phyloP scores from a whole-genome alignment of 1,139 yeast species.

The Pichia norvegensis region DNA sequence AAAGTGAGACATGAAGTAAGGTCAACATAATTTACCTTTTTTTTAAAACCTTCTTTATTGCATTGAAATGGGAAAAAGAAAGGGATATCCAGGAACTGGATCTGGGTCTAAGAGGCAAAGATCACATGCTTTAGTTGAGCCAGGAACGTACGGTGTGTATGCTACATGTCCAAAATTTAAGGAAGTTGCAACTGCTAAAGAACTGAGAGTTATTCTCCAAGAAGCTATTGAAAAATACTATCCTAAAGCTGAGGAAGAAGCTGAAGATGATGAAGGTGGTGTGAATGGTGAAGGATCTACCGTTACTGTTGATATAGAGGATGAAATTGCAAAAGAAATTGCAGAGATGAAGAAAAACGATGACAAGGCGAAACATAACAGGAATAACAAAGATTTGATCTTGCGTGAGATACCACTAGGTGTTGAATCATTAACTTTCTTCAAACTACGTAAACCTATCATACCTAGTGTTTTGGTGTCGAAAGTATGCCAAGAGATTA shows the following conservation, averaged over 20 bases:
- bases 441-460: constrained; percentile 71
- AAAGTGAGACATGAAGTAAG: background rate
- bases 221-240: constrained; percentile 52
- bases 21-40: no score
- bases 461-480: constrained; percentile 67
- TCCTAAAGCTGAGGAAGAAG: constrained; percentile 29
- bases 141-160: constrained; percentile 75
- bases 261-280: constrained; percentile 27
- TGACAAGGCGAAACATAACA: constrained; percentile 42
- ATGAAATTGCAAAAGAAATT: constrained; percentile 63
- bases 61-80: constrained; percentile 33
- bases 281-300: constrained; percentile 29
- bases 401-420: constrained; percentile 62
- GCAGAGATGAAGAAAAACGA: constrained; percentile 12
- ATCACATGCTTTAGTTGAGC: constrained; percentile 52
- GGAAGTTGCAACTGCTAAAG: constrained; percentile 69
- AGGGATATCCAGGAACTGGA: constrained; percentile 21
- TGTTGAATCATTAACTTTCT: constrained; percentile 80
- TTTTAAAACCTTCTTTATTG: no score
- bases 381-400: constrained; percentile 35
- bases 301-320: constrained; percentile 52
- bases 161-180: constrained; percentile 79
- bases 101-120: constrained; percentile 36
- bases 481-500: constrained; percentile 53
- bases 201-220: constrained; percentile 53